Conservation (phyloP, 2,329 filamentous ascomycete genomes). For the Endothia cerciana region DNA sequence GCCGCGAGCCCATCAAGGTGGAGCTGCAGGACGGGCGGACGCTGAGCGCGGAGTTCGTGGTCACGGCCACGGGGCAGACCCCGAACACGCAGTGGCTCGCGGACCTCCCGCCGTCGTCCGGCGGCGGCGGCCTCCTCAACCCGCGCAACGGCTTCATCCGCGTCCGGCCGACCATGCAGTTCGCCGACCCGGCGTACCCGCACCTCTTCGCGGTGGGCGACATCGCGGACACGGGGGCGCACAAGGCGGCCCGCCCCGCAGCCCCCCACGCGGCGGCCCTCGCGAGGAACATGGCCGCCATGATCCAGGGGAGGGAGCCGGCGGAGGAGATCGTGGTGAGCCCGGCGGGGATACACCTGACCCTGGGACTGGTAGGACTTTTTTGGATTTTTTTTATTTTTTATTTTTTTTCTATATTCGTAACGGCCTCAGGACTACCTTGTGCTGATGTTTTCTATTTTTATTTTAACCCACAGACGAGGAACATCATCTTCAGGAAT, state of each 20-base stretch:
- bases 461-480: constrained; percentile 30
- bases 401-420: too few species aligned
- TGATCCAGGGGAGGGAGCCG: constrained; percentile 42
- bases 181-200: constrained; percentile 40
- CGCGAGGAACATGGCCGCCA: constrained; percentile 48
- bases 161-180: constrained; percentile 52
- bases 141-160: constrained; percentile 41
- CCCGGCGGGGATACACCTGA: constrained; percentile 46
- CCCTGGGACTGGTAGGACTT: constrained; percentile 43
- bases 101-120: constrained; percentile 34
- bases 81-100: constrained; percentile 48
- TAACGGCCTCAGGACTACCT: background rate
- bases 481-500: constrained; percentile 40
- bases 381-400: too few species aligned
- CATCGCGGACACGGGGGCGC: constrained; percentile 49
- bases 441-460: background rate
- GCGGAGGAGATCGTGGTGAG: constrained; percentile 37
- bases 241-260: constrained; percentile 51
- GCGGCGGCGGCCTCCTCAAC: constrained; percentile 34
- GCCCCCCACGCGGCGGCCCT: constrained; percentile 48
- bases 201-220: constrained; percentile 58
- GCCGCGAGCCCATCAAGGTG: constrained; percentile 33
- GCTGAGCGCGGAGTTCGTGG: constrained; percentile 46
- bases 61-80: constrained; percentile 53
- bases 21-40: constrained; percentile 39